phyloP scores from a whole-genome alignment of 768 basidiomycete genomes.

The Boletus sp. region DNA sequence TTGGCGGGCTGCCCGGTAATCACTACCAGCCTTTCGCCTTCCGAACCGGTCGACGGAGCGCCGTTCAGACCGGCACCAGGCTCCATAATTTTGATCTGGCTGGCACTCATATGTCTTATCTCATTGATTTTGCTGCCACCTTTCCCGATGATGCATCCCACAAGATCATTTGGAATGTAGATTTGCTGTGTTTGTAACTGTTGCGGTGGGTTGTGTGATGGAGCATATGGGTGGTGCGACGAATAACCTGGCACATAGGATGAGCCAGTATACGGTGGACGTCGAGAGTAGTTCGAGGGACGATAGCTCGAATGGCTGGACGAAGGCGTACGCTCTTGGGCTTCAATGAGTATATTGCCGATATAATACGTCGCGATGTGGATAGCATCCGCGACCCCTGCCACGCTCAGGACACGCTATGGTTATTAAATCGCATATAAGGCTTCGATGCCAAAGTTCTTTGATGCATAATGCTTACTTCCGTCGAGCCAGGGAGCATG shows the following conservation, averaged over 20 bases:
- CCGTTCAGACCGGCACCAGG: slow-evolving; percentile 82
- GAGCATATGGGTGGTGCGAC: slow-evolving; percentile 43
- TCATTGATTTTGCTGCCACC: slow-evolving; percentile 99
- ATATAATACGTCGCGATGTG: slow-evolving; percentile 99
- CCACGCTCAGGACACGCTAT: slow-evolving; percentile 95
- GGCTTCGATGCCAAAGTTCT: slow-evolving; percentile 2
- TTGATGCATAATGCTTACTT: slow-evolving; percentile 52
- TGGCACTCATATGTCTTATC: slow-evolving; percentile 91
- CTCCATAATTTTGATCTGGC: slow-evolving; percentile 98
- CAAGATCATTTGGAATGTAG: slow-evolving; percentile 96
- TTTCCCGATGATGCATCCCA: slow-evolving; percentile 97
- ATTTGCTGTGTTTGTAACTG: slow-evolving; percentile 96
- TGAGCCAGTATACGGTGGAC: slow-evolving; percentile 49
- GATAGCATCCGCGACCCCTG: slow-evolving; percentile 97
- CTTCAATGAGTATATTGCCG: slow-evolving; percentile 94
- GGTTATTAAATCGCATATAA: slow-evolving; percentile 16
- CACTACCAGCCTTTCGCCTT: slow-evolving; percentile 90
- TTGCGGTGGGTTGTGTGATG: slow-evolving; percentile 59
- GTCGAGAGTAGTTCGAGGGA: slow-evolving; percentile 58
- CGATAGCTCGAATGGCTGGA: slow-evolving; percentile 57
- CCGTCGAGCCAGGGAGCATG: slow-evolving; percentile 98
- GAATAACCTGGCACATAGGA: slow-evolving; percentile 73
- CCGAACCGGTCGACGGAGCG: slow-evolving; percentile 68
- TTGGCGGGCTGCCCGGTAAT: slow-evolving; percentile 95
- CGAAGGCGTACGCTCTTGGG: slow-evolving; percentile 80